Evolutionary conservation across 2,329 filamentous ascomycete species (phyloP), one percentile per base, ranked within the genome.

Genomic region (Verticillium dahliae): DNA sequence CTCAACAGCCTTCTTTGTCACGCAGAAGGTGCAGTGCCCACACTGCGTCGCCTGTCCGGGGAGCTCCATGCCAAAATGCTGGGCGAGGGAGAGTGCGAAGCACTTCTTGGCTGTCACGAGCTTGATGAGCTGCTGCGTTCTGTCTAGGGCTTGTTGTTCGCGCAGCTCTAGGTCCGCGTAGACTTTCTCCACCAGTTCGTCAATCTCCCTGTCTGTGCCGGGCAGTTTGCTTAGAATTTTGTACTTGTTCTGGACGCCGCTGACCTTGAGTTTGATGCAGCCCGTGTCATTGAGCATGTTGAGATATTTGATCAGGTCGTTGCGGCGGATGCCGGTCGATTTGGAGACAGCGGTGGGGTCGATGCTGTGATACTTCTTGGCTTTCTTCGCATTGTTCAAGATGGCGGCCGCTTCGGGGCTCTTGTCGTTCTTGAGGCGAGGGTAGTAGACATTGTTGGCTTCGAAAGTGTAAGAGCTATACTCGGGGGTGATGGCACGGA

Each of bases 1-100:
- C 6, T 70, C 61, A 1, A 82, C 68, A 0, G 73, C 67, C 58
- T 69, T 65, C 2, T 75, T 74, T 0, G 75, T 78, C 7, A 72
- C 60, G 61, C 80, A 82, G 65, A 72, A 82, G 0, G 81, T 84
- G 67, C 84, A 87, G 63, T 85, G 81, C 0, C 82, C 83, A 61
- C 85, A 88, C 18, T 77, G 73, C 1, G 69, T 65, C 57, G 76
- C 76, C 0, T 72, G 71, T 4, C 74, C 71, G 0, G 79, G 78
- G 3, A 85, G 69, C 3, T 69, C 69, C 70, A 86, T 85, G 27
- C 84, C 85, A 63, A 88, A 87, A 65, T 88, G 81, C 33, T 76
- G 67, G 0, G 85, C 82, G 0, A 89, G 73, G 0, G 76, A 72
- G 1, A 72, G 71, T 0, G 85, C 80, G 61, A 85, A 82, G 66